phyloP scores from a whole-genome alignment of 805 yeast genomes.

The Lipomyces spencermartinsiae region DNA sequence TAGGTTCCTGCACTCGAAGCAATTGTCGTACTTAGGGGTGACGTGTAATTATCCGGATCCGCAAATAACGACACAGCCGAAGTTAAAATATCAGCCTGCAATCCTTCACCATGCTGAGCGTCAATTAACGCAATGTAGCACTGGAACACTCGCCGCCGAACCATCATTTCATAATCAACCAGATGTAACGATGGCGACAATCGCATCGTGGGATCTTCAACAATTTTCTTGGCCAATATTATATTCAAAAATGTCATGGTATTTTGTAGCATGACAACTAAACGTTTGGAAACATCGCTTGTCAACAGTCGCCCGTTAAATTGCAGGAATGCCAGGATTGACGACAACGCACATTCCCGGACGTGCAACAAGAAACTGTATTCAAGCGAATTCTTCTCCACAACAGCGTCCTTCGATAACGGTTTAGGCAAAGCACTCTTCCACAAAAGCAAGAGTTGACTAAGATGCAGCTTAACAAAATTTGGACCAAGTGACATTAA shows the following conservation, averaged over 20 bases:
- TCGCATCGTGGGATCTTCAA: constrained; percentile 40
- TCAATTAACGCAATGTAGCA: constrained; percentile 49
- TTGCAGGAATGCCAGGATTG: constrained; percentile 58
- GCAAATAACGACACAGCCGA: constrained; percentile 45
- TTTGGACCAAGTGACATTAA: constrained; percentile 64
- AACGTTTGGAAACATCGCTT: constrained; percentile 52
- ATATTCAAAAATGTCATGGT: constrained; percentile 43
- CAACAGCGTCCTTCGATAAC: constrained; percentile 49
- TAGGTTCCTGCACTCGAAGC: constrained; percentile 42
- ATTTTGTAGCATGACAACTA: constrained; percentile 58
- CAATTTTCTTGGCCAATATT: constrained; percentile 44
- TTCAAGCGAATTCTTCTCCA: constrained; percentile 44
- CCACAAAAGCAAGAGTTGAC: constrained; percentile 70
- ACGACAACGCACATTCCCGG: constrained; percentile 63
- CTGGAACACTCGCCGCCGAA: constrained; percentile 55
- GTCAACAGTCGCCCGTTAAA: constrained; percentile 50
- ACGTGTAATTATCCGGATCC: constrained; percentile 43
- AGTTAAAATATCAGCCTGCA: constrained; percentile 51
- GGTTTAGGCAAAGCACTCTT: constrained; percentile 57
- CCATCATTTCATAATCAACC: constrained; percentile 46
- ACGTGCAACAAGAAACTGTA: constrained; percentile 52
- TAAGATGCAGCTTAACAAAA: constrained; percentile 60
- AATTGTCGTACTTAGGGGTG: constrained; percentile 43
- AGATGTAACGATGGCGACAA: constrained; percentile 38
- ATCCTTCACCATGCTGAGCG: constrained; percentile 43